Conservation (phyloP, 1,139 yeast species). For the Meyerozyma guilliermondii region DNA sequence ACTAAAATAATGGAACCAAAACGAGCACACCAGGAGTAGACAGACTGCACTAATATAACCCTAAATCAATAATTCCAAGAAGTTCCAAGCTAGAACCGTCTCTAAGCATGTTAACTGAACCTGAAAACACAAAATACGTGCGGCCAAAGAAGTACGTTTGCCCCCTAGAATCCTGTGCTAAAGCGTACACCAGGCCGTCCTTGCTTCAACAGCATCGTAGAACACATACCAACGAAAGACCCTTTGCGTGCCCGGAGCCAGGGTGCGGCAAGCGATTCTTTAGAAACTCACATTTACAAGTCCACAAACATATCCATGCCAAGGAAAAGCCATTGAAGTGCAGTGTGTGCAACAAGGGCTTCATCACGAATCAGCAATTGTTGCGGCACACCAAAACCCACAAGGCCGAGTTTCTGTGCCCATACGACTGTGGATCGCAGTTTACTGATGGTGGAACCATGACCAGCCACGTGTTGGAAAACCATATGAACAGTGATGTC, state of each 20-base stretch:
- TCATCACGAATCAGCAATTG: conserved; percentile 10
- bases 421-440: conserved; percentile 3
- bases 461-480: conserved; percentile 2
- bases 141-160: conserved; percentile 13
- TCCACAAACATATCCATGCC: conserved; percentile 11
- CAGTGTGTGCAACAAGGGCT: conserved; percentile 11
- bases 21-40: too few species aligned
- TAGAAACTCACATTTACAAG: conserved; percentile 13
- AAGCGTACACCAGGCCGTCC: conserved; percentile 13
- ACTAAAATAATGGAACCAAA: too few species aligned
- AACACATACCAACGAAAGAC: conserved; percentile 14
- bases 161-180: conserved; percentile 18
- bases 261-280: conserved; percentile 12
- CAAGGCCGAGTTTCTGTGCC: conserved; percentile 6
- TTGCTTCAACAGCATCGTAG: conserved; percentile 15
- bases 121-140: conserved; percentile 1
- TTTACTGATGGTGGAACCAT: conserved; percentile 1
- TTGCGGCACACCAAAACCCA: conserved; percentile 14
- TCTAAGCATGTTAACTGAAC: background rate
- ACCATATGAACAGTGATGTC: conserved; percentile 3
- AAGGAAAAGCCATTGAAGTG: conserved; percentile 12
- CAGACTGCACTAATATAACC: too few species aligned
- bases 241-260: conserved; percentile 9
- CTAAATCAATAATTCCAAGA: background rate
- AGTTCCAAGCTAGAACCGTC: too few species aligned